Percentiles rank a stretch among this genome's conserved stretches.
phyloP scores from a whole-genome alignment of 352 stramenopile genomes.

The Phytophthora tubulina region DNA sequence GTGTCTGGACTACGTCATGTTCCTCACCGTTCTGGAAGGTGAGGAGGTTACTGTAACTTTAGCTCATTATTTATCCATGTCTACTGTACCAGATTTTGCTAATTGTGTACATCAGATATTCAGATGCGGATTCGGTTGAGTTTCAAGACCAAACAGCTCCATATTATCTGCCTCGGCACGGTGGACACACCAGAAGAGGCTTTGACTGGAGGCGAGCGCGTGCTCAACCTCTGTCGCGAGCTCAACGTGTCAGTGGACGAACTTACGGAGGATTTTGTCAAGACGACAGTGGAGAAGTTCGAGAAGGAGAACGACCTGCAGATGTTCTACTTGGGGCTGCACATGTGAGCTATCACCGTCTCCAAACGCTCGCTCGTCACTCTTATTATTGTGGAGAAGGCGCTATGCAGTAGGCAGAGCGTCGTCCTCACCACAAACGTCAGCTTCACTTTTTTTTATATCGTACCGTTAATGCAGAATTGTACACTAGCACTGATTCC shows the following conservation, averaged over 20 bases:
- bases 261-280: constrained; percentile 57
- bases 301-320: constrained; percentile 51
- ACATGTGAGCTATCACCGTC: constrained; percentile 39
- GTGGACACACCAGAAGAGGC: constrained; percentile 81
- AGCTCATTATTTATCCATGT: constrained; percentile 21
- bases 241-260: constrained; percentile 43
- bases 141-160: constrained; percentile 63
- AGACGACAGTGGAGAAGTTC: constrained; percentile 53
- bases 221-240: constrained; percentile 63
- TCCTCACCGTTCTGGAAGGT: constrained; percentile 79
- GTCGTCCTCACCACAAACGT: background rate
- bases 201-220: constrained; percentile 50
- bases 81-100: background rate
- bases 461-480: constrained; percentile 25
- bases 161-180: constrained; percentile 86
- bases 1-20: constrained; percentile 87
- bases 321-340: constrained; percentile 63
- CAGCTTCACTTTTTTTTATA: constrained; percentile 7
- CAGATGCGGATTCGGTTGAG: constrained; percentile 58
- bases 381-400: background rate
- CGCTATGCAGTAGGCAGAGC: background rate
- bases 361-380: too few relatives aligned
- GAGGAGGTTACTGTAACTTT: background rate
- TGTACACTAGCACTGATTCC: constrained; percentile 26
- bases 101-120: constrained; percentile 47